Evolutionary conservation across 148 eudicot species (phyloP), one percentile per base, ranked within the genome.

Genomic region (Nepenthes gracilis): DNA sequence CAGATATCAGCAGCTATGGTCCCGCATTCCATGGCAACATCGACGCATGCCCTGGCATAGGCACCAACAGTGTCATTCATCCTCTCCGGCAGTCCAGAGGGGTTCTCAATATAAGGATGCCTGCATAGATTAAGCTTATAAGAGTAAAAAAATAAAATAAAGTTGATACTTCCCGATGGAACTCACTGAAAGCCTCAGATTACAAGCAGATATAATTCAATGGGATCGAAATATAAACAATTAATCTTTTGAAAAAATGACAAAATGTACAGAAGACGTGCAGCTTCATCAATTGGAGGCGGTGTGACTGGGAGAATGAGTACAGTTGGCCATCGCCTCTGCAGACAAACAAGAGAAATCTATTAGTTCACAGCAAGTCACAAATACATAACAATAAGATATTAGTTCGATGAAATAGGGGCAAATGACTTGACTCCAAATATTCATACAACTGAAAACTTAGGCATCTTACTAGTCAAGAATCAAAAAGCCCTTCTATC

Each of bases 281-380:
- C 83, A 60, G 56, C 80, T 81, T 91, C 97, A 60, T 91, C 96
- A 32, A 91, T 83, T 58, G 97, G 97, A 47, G 96, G 97, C 36
- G 96, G 93, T 61, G 97, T 81, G 61, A 85, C 72, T 51, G 85
- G 80, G 71, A 87, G 59, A 55, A 91, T 43, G 32, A 47, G 63
- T 59, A 81, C 67, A 5, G 57, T 45, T n/a, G 81, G 86, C 90
- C 93, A 91, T 43, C 74, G 78, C 51, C 81, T 74, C 97, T 90
- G 82, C 64, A 74, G 13, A 33, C 47, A 65, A 40, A 49, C 53
- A 49, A 49, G 15, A 49, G 36, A 51, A 70, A 35, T 33, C 32
- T 33, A 34, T 12, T 1, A 33, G 23, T 45, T 6, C 2, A 49
- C 0, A 10, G 12, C 53, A 49, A 10, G 11, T 49, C 53, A 45